Evolutionary conservation across 2,329 filamentous ascomycete genomes (phyloP), one percentile per base, ranked within the genome.

Genomic region (Exophiala mesophila): DNA sequence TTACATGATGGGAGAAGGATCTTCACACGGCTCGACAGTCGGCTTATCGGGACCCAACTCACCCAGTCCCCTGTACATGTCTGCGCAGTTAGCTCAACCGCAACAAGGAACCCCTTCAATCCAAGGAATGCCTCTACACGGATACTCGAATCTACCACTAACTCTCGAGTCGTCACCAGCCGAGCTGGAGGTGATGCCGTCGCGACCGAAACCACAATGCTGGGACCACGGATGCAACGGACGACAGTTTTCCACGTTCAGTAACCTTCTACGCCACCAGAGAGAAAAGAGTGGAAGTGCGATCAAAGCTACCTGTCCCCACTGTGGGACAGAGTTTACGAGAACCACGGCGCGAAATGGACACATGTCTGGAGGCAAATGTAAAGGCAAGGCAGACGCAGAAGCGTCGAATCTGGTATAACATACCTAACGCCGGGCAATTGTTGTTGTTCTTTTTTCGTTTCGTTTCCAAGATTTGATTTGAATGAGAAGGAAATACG

Each of bases 181-280:
- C 12, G 52, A 53, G 16, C 44, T 52, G 28, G 52, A 55, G 36
- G 39, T 57, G 19, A 41, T 46, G 38, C 41, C 50, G 13, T 52
- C 80, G 55, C 77, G 85, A 52, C 88, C 88, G n/a, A 94, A 94
- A 67, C 88, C 89, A 33, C 88, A 94, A 62, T 96, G 90, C 65
- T 97, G 87, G 86, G 90, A 96, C 48, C 90, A 97, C 59, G 90
- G 89, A 8, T 97, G 90, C 71, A 95, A 96, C 58, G 90, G 90
- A 15, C 82, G 89, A 20, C 86, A 94, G 59, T 97, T 97, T 60
- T 94, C 88, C 13, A 96, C 90, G 3, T 96, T 96, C 62, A 95
- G 88, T 76, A 96, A 96, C 61, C 76, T 96, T 3, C 72, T 96
- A 26, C 77, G 90, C 50, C 90, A 97, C 63, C 89, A 96, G 65